These are phyloP conservation scores for Sarocladiaceae sp. DNA, from an alignment of 2,329 filamentous ascomycete genomes.

Conservation along the genomic window DNA sequence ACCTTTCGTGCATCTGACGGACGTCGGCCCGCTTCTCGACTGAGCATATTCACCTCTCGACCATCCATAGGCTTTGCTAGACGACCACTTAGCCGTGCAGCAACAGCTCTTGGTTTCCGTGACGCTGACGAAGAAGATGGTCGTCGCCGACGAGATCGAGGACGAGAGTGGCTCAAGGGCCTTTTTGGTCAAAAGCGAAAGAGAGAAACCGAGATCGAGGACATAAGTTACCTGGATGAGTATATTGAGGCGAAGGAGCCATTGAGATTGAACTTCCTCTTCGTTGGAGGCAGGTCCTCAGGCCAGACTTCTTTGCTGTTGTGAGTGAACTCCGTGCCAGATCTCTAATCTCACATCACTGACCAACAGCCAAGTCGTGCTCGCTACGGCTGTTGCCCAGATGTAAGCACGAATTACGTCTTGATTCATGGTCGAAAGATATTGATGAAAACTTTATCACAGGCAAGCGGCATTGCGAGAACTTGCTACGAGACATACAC, in stretches of 20 bases:
- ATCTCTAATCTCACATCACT: neutral
- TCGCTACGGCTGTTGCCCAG: constrained; percentile 32
- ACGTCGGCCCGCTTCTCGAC: constrained; percentile 20
- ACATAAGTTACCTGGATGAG: neutral
- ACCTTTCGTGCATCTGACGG: neutral
- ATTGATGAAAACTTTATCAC: neutral
- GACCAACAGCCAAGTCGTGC: constrained; percentile 23
- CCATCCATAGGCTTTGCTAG: neutral
- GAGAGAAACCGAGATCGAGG: constrained; percentile 2
- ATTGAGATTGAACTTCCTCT: constrained; percentile 29
- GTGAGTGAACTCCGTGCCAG: constrained; percentile 20
- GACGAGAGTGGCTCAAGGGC: constrained; percentile 21
- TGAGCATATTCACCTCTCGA: constrained; percentile 18
- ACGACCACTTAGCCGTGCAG: constrained; percentile 11
- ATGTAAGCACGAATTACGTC: too few species aligned
- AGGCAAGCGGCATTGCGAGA: constrained; percentile 28
- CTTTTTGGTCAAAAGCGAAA: constrained; percentile 25
- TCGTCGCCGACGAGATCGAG: constrained; percentile 15
- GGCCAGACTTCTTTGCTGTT: constrained; percentile 36
- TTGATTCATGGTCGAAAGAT: too few species aligned
- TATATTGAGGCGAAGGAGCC: constrained; percentile 14
- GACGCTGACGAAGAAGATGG: neutral
- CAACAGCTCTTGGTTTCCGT: constrained; percentile 13
- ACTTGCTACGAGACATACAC: constrained; percentile 32
- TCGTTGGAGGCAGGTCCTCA: constrained; percentile 25